Percentiles rank a stretch among this genome's conserved stretches.
Evolutionary conservation across 2,329 filamentous ascomycete genomes (phyloP).

Genomic region (Alternaria hordeiaustralica): DNA sequence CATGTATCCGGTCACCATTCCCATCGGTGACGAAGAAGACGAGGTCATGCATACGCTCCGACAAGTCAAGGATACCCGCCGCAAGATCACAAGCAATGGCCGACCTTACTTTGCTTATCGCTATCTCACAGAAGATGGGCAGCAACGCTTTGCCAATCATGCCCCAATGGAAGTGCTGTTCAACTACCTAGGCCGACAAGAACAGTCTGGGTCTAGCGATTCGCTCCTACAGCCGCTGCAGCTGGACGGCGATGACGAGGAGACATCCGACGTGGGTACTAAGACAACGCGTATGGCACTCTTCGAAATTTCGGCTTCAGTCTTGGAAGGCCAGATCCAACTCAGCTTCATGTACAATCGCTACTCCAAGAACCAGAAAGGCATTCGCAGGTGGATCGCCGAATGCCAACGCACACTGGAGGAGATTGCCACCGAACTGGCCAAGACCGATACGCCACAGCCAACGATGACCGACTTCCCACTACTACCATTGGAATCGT

Average conservation of each 20-base stretch:
- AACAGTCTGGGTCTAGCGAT: constrained; percentile 56
- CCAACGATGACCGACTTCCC: constrained; percentile 45
- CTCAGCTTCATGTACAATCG: constrained; percentile 45
- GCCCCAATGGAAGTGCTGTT: constrained; percentile 66
- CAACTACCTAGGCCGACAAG: constrained; percentile 60
- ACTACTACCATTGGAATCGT: constrained; percentile 39
- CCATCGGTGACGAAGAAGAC: constrained; percentile 53
- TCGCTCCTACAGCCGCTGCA: constrained; percentile 52
- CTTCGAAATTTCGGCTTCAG: constrained; percentile 42
- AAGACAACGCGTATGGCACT: constrained; percentile 37
- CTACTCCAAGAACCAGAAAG: constrained; percentile 40
- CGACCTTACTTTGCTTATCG: constrained; percentile 57
- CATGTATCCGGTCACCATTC: constrained; percentile 58
- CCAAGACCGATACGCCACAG: constrained; percentile 27
- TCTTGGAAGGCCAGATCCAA: constrained; percentile 31
- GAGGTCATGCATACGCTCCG: constrained; percentile 61
- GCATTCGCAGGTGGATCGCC: constrained; percentile 42
- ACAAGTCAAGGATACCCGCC: constrained; percentile 61
- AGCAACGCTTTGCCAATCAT: constrained; percentile 44
- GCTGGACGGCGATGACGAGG: constrained; percentile 33
- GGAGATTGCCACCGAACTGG: constrained; percentile 35
- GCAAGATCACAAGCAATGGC: constrained; percentile 54
- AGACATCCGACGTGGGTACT: constrained; percentile 36
- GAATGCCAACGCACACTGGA: constrained; percentile 42
- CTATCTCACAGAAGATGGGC: constrained; percentile 38